A percentile compares a stretch with the other conserved stretches of the same genome.
Conservation (phyloP, 2,329 filamentous ascomycete genomes). For the Talaromyces verruculosus region DNA sequence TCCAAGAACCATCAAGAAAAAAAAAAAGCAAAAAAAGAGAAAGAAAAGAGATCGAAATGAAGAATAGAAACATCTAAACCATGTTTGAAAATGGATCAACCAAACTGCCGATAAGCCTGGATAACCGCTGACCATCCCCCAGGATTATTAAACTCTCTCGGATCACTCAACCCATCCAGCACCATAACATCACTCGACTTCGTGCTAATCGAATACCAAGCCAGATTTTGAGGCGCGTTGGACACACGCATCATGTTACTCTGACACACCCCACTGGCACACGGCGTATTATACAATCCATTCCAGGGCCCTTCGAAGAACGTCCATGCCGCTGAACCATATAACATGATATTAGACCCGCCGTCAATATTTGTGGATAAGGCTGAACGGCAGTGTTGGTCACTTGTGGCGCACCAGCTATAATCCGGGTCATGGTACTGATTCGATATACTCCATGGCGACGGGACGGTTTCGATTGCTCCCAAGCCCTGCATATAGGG, state of each 20-base stretch:
- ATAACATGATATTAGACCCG: slow-evolving; percentile 32
- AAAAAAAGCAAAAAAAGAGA: neutral
- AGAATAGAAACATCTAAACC: neutral
- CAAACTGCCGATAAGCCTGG: slow-evolving; percentile 28
- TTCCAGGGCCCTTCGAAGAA: slow-evolving; percentile 32
- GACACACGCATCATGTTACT: slow-evolving; percentile 37
- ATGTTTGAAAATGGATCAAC: neutral
- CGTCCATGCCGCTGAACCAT: slow-evolving; percentile 37
- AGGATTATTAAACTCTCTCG: slow-evolving; percentile 28
- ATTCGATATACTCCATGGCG: slow-evolving; percentile 30
- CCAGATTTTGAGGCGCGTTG: slow-evolving; percentile 27
- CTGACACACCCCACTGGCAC: slow-evolving; percentile 31
- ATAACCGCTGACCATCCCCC: slow-evolving; percentile 36
- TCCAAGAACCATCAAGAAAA: neutral
- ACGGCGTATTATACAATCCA: slow-evolving; percentile 31
- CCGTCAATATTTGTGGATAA: slow-evolving; percentile 35
- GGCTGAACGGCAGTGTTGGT: slow-evolving; percentile 34
- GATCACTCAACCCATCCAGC: slow-evolving; percentile 31
- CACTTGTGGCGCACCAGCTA: slow-evolving; percentile 30
- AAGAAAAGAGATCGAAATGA: neutral
- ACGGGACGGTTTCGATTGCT: slow-evolving; percentile 29
- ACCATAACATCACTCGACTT: slow-evolving; percentile 33
- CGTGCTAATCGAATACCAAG: slow-evolving; percentile 36
- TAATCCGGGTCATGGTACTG: slow-evolving; percentile 34
- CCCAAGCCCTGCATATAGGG: slow-evolving; percentile 38